A percentile compares a stretch with the other conserved stretches of the same genome.
Conservation (phyloP, 1,284 basidiomycete genomes). For the Amylostereum areolatum region DNA sequence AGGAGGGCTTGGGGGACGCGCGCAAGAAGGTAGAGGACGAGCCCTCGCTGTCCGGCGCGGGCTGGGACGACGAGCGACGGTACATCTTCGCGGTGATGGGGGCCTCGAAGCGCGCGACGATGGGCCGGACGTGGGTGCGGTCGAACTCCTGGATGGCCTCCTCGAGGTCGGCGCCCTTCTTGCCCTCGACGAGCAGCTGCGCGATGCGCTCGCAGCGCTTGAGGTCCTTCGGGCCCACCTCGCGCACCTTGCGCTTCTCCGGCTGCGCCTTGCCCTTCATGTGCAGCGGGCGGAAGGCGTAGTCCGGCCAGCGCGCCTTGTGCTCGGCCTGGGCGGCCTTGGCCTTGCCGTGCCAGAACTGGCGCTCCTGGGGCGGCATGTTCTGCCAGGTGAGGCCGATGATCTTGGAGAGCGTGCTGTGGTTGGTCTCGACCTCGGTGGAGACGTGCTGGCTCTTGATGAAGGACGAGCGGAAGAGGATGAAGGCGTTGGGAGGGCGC, state of each 20-base stretch:
- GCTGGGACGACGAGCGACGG: constrained; percentile 44
- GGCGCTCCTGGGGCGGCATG: constrained; percentile 61
- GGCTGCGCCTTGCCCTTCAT: constrained; percentile 32
- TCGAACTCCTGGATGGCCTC: constrained; percentile 71
- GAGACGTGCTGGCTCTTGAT: constrained; percentile 74
- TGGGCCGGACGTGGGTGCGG: constrained; percentile 53
- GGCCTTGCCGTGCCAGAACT: constrained; percentile 65
- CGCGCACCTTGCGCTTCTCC: constrained; percentile 57
- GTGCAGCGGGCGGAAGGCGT: constrained; percentile 63
- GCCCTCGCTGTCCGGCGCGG: constrained; percentile 27
- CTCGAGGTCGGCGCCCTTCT: constrained; percentile 65
- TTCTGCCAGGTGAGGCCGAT: constrained; percentile 71
- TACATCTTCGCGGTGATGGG: constrained; percentile 63
- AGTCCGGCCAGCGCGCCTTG: constrained; percentile 62
- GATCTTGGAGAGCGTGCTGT: constrained; percentile 71
- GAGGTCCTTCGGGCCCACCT: constrained; percentile 63
- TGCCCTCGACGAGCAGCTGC: constrained; percentile 68
- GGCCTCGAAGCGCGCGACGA: constrained; percentile 64
- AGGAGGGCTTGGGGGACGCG: constrained; percentile 13
- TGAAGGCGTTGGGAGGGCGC: constrained; percentile 85
- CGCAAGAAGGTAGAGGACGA: constrained; percentile 21
- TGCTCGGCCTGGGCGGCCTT: constrained; percentile 62
- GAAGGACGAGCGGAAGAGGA: constrained; percentile 80
- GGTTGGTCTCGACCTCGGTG: constrained; percentile 71
- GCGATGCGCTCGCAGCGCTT: constrained; percentile 73